Evolutionary conservation across 1,139 yeast genomes (phyloP), one percentile per base, ranked within the genome.

Genomic region (Candida gigantensis): DNA sequence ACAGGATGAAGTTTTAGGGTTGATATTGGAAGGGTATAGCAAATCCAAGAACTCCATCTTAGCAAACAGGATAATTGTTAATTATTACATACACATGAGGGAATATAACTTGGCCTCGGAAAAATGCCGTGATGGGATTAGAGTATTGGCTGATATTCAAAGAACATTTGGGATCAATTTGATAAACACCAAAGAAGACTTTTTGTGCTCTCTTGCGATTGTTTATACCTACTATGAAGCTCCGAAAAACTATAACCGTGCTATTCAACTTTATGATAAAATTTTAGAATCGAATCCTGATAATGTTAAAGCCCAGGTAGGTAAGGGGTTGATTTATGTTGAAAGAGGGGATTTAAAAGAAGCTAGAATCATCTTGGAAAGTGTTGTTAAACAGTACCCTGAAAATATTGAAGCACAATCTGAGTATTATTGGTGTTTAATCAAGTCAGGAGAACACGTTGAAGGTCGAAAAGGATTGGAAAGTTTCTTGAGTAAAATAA

Each of bases 211-310:
- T 12, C 67, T 87, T 37, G 97, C 95, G 1, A 76, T 82, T 2
- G 75, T 85, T 1, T 86, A 88, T 52, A 87, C 95, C 0, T 84
- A 85, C 52, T 76, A 81, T 53, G 96, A 90, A 55, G 86, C 96
- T 0, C 98, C 97, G 5, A 88, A 88, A 57, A 85, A 90, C 57
- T 88, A 79, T 52, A 70, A 76, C 7, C 70, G 82, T 26, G 97
- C 98, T 0, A 57, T 85, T 30, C 78, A 77, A 32, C 61, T 89
- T 18, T 92, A 84, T 57, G 84, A 84, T 35, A 65, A 71, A 21
- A 77, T 89, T 6, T 65, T 87, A 20, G 50, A 51, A 3, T 62
- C 63, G 3, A 77, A 76, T 36, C 51, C 60, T 2, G 35, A 41
- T 6, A 78, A 81, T 48, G 62, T 72, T 3, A 72, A 72, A 33